Base-by-base conservation (phyloP, 148 eudicot genomes). In the Vaccinium corymbosum region DNA sequence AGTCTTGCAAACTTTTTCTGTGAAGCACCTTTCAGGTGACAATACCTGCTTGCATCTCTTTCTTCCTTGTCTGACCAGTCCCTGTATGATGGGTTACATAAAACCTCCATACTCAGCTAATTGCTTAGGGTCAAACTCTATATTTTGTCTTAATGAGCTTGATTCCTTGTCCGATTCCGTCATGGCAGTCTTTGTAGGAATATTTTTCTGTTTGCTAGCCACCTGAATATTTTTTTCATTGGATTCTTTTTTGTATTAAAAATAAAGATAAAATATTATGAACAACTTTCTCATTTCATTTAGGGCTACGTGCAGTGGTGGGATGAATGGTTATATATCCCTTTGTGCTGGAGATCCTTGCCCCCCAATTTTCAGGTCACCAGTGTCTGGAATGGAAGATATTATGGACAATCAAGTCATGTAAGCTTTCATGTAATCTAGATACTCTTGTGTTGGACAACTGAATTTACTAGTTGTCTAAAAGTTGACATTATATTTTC, bases 331-430 rank as follows among this genome's bases (percentile, higher is more conserved):
- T 78, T 96, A 93, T 87, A 88, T 96, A 80, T 94, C 94, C 80
- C 97, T 92, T 88, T 93, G 98, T 87, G 86, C 90, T 84, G 98
- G 99, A 82, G 99, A 96, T 80, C 98, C 97, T 46, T 96, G 99
- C 79, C 99, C 99, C 57, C 95, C 95, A 22, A 89, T 94, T 77
- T 94, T 93, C 85, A 91, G 94, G 87, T 94, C 99, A 70, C 99
- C 99, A 13, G 92, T 96, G 76, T 84, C 80, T 53, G 94, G 91
- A 74, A 81, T 91, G 97, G 97, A 96, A 88, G 97, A 96, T 86
- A 90, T 96, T 78, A 86, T 91, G 86, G 93, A 93, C 92, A 96
- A 94, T 83, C 97, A 92, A 92, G 99, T 92, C 85, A 85, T 94
- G 99, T 96, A 90, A 90, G 95, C 78, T 81, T 76, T 59, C 42